These are phyloP conservation scores for Cystofilobasidium macerans DNA, from an alignment of 768 basidiomycete genomes.

Conservation along the genomic window DNA sequence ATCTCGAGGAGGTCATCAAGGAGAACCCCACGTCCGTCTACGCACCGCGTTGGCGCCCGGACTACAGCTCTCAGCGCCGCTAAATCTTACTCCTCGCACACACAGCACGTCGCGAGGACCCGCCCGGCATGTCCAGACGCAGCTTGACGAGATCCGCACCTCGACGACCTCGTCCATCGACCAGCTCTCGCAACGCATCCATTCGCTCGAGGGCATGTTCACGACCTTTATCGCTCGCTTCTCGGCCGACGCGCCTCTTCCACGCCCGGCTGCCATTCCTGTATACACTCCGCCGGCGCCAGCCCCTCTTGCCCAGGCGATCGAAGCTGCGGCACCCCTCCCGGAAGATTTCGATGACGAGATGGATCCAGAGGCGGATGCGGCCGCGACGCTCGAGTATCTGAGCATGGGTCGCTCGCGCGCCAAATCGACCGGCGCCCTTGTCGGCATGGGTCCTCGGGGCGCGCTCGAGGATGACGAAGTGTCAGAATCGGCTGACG, in stretches of 20 bases:
- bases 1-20: constrained; percentile 23
- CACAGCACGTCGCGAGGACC: background rate
- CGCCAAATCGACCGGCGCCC: constrained; percentile 18
- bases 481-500: background rate
- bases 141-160: constrained; percentile 21
- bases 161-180: constrained; percentile 2
- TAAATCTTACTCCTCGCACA: background rate
- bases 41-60: background rate
- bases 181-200: constrained; percentile 12
- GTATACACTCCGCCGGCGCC: background rate
- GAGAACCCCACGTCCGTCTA: constrained; percentile 10
- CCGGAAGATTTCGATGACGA: constrained; percentile 6
- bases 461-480: background rate
- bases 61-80: background rate
- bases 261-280: background rate
- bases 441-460: constrained; percentile 5
- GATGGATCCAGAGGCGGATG: constrained; percentile 22
- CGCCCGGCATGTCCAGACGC: constrained; percentile 10
- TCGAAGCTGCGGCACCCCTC: too few relatives aligned
- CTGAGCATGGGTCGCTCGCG: constrained; percentile 24
- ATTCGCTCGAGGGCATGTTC: constrained; percentile 13
- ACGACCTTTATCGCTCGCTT: constrained; percentile 7
- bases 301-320: background rate
- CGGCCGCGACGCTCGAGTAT: constrained; percentile 21
- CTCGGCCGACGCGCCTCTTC: background rate